phyloP scores from a whole-genome alignment of 2,329 filamentous ascomycete genomes.

The Penicillium sp. region DNA sequence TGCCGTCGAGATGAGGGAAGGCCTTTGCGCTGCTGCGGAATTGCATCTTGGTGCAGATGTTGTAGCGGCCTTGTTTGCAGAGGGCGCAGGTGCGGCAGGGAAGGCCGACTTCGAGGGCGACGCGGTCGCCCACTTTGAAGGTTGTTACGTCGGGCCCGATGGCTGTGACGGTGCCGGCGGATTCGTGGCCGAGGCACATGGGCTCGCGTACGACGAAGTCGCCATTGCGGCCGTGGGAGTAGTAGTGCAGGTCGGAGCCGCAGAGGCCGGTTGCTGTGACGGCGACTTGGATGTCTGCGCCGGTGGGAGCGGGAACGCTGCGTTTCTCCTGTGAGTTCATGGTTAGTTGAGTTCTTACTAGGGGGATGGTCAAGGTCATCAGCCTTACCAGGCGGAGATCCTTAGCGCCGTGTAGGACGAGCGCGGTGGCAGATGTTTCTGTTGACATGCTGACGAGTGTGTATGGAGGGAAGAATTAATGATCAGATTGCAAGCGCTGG shows the following conservation, averaged over 20 bases:
- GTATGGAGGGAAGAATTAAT: not conserved
- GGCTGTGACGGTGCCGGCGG: conserved; percentile 74
- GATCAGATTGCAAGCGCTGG: not conserved
- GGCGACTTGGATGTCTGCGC: conserved; percentile 63
- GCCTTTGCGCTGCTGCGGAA: conserved; percentile 62
- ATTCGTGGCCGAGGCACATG: conserved; percentile 78
- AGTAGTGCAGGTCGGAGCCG: conserved; percentile 80
- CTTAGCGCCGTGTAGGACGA: conserved; percentile 63
- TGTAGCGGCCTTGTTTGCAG: conserved; percentile 60
- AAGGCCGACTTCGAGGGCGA: conserved; percentile 89
- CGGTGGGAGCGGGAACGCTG: conserved; percentile 47
- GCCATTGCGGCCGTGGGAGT: conserved; percentile 81
- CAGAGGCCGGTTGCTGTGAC: conserved; percentile 69
- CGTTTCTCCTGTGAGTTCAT: conserved; percentile 54
- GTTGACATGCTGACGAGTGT: conserved; percentile 22
- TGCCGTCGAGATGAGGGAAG: conserved; percentile 65
- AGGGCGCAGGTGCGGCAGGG: conserved; percentile 69
- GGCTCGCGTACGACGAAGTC: conserved; percentile 80
- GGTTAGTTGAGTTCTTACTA: conserved; percentile 10
- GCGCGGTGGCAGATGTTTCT: conserved; percentile 36
- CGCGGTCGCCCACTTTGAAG: conserved; percentile 73
- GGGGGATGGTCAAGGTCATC: not conserved
- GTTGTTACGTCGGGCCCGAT: conserved; percentile 64
- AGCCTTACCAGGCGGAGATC: conserved; percentile 59
- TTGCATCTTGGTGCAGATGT: conserved; percentile 61